These are phyloP conservation scores for Debaryomyces tyrocola DNA, from an alignment of 805 yeast genomes.

Conservation along the genomic window DNA sequence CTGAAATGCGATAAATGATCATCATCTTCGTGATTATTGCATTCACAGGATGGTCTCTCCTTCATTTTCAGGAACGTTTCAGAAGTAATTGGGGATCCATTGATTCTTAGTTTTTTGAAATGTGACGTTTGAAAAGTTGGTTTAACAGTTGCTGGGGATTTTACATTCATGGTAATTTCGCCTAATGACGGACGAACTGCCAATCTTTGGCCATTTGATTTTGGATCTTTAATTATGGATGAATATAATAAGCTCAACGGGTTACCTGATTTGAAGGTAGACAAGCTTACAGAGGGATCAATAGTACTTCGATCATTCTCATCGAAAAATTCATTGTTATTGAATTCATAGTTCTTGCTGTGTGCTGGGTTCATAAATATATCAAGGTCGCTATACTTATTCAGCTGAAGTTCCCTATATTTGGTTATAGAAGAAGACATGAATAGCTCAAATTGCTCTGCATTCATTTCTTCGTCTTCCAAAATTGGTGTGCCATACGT, in stretches of 20 bases:
- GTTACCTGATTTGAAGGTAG: constrained; percentile 1
- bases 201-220: background rate
- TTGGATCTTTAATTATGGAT: background rate
- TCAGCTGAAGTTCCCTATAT: constrained; percentile 28
- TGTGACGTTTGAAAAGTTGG: constrained; percentile 37
- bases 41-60: constrained; percentile 1
- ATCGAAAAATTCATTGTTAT: background rate
- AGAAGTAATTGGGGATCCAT: constrained; percentile 34
- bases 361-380: background rate
- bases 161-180: constrained; percentile 17
- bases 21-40: constrained; percentile 17
- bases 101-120: constrained; percentile 43
- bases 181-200: constrained; percentile 1
- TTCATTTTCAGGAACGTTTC: constrained; percentile 11
- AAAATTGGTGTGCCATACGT: background rate
- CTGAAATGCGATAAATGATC: background rate
- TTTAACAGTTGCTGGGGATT: constrained; percentile 39
- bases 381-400: constrained; percentile 10
- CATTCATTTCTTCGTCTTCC: constrained; percentile 12
- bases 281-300: background rate
- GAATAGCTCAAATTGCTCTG: constrained; percentile 32
- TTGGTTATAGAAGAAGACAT: constrained; percentile 31
- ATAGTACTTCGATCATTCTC: background rate
- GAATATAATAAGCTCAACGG: constrained; percentile 15
- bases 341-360: background rate